Evolutionary conservation across 2,329 filamentous ascomycete species (phyloP), one percentile per base, ranked within the genome.

Genomic region (Xylariaceae sp.): DNA sequence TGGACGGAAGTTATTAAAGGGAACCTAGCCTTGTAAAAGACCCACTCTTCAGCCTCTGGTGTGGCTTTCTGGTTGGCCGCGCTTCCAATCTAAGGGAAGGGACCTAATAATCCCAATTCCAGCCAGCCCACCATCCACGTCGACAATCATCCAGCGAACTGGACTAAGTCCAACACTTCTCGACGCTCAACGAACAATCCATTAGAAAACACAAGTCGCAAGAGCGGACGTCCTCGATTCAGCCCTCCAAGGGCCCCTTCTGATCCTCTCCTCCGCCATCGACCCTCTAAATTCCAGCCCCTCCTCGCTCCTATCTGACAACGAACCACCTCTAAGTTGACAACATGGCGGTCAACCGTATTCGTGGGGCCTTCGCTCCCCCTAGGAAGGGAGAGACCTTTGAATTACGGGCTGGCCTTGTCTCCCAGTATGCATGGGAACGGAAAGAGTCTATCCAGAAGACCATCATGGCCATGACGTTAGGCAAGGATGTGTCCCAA

Each of bases 381-480:
- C 93, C 93, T 60, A 83, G 86, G 64, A 98, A 98, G 75, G 93
- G 93, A 67, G 93, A 98, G 74, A 98, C 93, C 14, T 97, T 95
- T 67, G 93, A 98, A 76, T 74, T 98, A 70, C 86, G 93, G 67
- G 89, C 92, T 54, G 93, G 93, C 32, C 76, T 98, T 67, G 93
- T 94, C 54, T 98, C 93, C 54, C 93, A 98, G 74, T 98, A 97
- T 85, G 93, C 93, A 49, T 96, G 94, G 72, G 93, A 98, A 80
- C 85, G 90, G 63, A 98, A 98, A 71, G 93, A 98, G 75, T 88
- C 93, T 20, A 98, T 98, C 59, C 93, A 98, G 67, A 97, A 95
- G 78, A 98, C 93, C 55, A 98, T 98, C 73, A 97, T 97, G 91
- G 91, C 93, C 65, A 98, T 98, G 93, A 98, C 93, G 1, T 69